Evolutionary conservation across 1,139 yeast species (phyloP), one percentile per base, ranked within the genome.

Genomic region (Debaryomyces udenii): DNA sequence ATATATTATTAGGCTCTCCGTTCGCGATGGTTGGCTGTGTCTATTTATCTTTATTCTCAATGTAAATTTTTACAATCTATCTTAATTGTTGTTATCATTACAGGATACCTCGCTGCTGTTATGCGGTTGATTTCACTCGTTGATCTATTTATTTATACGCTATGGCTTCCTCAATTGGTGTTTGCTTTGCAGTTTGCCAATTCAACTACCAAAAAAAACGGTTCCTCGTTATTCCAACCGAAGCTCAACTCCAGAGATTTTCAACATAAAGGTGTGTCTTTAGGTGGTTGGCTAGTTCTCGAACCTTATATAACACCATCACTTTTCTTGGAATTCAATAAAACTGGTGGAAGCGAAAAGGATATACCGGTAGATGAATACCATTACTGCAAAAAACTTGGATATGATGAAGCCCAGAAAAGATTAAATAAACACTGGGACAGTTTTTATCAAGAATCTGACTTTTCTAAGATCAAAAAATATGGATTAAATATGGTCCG

Each of bases 301-400:
- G 87, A 81, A 51, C 86, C 87, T 2, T 82, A 70, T 51, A 81
- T 82, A 46, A 80, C 85, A 0, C 86, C 88, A 2, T 72, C 83
- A 2, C 56, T 82, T 15, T 81, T 78, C 48, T 67, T 72, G 35
- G 66, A 64, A 2, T 62, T 67, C 45, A 59, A 59, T 42, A 46
- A 45, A 13, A 47, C 60, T 5, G 42, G 51, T 16, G 68, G 66
- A 26, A 57, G 59, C 43, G 58, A 52, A 13, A 35, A 54, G 3
- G 75, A 61, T 35, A 62, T 70, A 15, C 83, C 84, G 1, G 74
- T 78, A 7, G 87, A 82, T 52, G 88, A 81, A 56, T 81, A 76
- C 49, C 78, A 78, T 33, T 74, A 68, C 48, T 73, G 80, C 43
- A 47, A 74, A 48, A 48, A 53, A 4, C 64, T 80, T 29, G 86